phyloP scores from a whole-genome alignment of 352 stramenopile genomes.

The Phytophthora ohioensis region DNA sequence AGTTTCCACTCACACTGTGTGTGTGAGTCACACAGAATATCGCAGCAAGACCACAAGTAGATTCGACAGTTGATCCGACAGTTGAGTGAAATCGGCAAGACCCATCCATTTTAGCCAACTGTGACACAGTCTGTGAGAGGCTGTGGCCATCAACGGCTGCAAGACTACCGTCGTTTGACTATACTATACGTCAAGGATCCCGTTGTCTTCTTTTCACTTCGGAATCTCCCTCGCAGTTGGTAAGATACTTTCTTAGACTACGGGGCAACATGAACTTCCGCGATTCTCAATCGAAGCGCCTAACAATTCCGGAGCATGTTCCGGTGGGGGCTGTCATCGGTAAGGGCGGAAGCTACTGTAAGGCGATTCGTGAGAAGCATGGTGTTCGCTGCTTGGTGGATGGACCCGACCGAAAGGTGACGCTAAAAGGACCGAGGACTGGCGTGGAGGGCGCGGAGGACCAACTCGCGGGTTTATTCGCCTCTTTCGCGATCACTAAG shows the following conservation, averaged over 20 bases:
- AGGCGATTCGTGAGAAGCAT: conserved; percentile 36
- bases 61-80: conserved; percentile 1
- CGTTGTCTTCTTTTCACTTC: conserved; percentile 18
- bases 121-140: neutral
- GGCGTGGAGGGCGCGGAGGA: conserved; percentile 29
- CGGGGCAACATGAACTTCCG: conserved; percentile 23
- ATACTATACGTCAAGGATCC: neutral
- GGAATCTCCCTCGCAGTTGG: neutral
- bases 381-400: conserved; percentile 44
- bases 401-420: conserved; percentile 33
- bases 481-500: conserved; percentile 19
- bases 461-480: conserved; percentile 39
- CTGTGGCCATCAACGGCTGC: neutral
- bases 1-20: neutral
- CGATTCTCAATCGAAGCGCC: conserved; percentile 19
- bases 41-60: neutral
- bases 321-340: conserved; percentile 55
- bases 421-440: conserved; percentile 27
- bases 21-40: no score
- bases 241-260: neutral
- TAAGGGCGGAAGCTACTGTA: conserved; percentile 48
- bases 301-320: conserved; percentile 46
- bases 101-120: neutral
- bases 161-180: conserved; percentile 5
- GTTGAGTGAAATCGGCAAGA: neutral